Percentiles rank a stretch among this genome's conserved stretches.
Evolutionary conservation across 495 filamentous ascomycete genomes (phyloP).

Genomic region (Bombardia bombarda): DNA sequence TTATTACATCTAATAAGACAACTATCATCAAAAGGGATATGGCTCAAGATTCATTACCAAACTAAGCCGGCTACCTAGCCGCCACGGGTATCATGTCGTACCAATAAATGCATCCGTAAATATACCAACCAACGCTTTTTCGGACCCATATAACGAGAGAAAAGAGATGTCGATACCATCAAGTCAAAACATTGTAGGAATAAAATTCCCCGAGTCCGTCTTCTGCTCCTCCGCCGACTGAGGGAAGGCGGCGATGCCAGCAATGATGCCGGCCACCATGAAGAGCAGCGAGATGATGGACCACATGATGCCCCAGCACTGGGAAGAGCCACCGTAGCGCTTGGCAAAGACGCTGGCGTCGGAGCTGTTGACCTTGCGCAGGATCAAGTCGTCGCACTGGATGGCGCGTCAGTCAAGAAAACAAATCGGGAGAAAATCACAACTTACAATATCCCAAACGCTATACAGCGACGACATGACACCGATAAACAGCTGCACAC

Average conservation of each 20-base stretch:
- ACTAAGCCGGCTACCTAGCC: too few relatives aligned
- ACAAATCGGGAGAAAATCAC: slow-evolving; percentile 1
- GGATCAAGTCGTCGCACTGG: slow-evolving; percentile 71
- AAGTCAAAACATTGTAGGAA: slow-evolving; percentile 35
- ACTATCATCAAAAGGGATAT: too few relatives aligned
- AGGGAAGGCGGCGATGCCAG: slow-evolving; percentile 67
- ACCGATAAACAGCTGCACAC: slow-evolving; percentile 56
- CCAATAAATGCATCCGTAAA: too few relatives aligned
- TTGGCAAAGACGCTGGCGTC: slow-evolving; percentile 77
- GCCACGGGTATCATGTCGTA: too few relatives aligned
- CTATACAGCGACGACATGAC: slow-evolving; percentile 73
- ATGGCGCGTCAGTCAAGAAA: background rate
- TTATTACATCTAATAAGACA: too few relatives aligned
- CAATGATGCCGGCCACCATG: slow-evolving; percentile 63
- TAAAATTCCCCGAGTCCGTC: slow-evolving; percentile 58
- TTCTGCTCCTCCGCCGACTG: slow-evolving; percentile 59
- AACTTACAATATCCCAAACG: slow-evolving; percentile 78
- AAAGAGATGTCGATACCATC: too few relatives aligned
- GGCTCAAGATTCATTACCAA: too few relatives aligned
- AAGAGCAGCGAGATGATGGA: slow-evolving; percentile 60
- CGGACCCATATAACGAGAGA: background rate
- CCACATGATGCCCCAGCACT: slow-evolving; percentile 79
- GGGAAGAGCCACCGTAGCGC: slow-evolving; percentile 68
- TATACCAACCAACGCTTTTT: too few relatives aligned
- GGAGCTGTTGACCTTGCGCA: slow-evolving; percentile 72